Evolutionary conservation across 2,329 filamentous ascomycete genomes (phyloP), one percentile per base, ranked within the genome.

Genomic region (Trichoderma atroviride): DNA sequence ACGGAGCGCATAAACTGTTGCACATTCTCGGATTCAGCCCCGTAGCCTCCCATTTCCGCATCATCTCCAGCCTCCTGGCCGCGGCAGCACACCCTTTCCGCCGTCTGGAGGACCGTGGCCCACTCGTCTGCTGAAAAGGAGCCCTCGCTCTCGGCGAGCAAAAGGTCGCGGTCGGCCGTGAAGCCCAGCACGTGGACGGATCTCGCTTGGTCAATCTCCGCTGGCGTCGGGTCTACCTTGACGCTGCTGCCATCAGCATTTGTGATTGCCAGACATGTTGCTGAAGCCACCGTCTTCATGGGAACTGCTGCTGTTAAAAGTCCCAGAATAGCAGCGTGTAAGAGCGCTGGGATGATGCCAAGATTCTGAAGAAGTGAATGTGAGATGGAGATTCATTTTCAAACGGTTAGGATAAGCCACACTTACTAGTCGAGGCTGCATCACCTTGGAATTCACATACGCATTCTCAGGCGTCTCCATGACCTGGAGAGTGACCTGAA

Each of bases 141-240:
- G 0, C 95, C 95, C 75, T 95, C 89, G 75, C 93, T 97, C 80
- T 97, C 92, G 40, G 88, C 89, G 53, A 97, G 80, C 27, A 97
- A 81, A 63, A 97, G 82, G 70, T 92, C 89, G 10, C 90, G 87
- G 63, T 88, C 83, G 1, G 90, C 89, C n/a, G 90, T 91, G 78
- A 96, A 97, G 6, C 89, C 91, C 69, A 97, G 85, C n/a, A 92
- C 92, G 77, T 97, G 95, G 27, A 92, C 81, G 5, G 93, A 96
- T 68, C 82, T 84, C 13, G 91, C 90, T 57, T 82, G 81, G 72
- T 88, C 84, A 57, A 90, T 84, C 70, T 92, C 85, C 27, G 86
- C 83, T 6, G 88, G 83, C 4, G 87, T 88, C 7, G 93, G 93
- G 67, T 90, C 86, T 33, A 83, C 79, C 35, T 88, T 78, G 37